Evolutionary conservation across 2,329 filamentous ascomycete species (phyloP).

Genomic region (Nemania abortiva): DNA sequence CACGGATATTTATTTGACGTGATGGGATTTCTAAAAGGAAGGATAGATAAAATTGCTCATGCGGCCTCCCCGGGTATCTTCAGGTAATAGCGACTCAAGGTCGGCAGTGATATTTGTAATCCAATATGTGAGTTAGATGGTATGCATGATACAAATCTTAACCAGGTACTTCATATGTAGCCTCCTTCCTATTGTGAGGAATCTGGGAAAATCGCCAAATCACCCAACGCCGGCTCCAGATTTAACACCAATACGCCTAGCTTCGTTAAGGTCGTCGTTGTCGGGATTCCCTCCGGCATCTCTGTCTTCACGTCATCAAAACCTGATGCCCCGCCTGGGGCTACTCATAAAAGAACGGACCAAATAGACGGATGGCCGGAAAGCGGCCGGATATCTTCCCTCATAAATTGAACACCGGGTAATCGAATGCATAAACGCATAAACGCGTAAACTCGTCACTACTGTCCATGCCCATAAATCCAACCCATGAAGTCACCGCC

Average conservation of each 20-base stretch:
- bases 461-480: conserved; percentile 16
- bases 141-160: conserved; percentile 1
- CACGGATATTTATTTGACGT: neutral
- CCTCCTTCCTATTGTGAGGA: neutral
- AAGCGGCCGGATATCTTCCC: conserved; percentile 34
- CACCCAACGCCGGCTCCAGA: neutral
- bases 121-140: neutral
- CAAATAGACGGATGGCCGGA: conserved; percentile 19
- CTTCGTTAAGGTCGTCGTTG: conserved; percentile 8
- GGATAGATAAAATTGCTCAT: neutral
- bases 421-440: conserved; percentile 8
- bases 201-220: neutral
- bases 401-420: conserved; percentile 24
- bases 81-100: neutral
- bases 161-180: conserved; percentile 19
- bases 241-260: conserved; percentile 22
- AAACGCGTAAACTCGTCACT: conserved; percentile 9
- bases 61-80: neutral
- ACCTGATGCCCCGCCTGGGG: neutral
- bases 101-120: neutral
- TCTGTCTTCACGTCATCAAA: conserved; percentile 9
- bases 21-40: neutral
- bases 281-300: neutral
- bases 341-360: neutral
- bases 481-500: neutral